Conservation (phyloP, 352 stramenopile genomes). For the Thalassiosira livingstoniorum region DNA sequence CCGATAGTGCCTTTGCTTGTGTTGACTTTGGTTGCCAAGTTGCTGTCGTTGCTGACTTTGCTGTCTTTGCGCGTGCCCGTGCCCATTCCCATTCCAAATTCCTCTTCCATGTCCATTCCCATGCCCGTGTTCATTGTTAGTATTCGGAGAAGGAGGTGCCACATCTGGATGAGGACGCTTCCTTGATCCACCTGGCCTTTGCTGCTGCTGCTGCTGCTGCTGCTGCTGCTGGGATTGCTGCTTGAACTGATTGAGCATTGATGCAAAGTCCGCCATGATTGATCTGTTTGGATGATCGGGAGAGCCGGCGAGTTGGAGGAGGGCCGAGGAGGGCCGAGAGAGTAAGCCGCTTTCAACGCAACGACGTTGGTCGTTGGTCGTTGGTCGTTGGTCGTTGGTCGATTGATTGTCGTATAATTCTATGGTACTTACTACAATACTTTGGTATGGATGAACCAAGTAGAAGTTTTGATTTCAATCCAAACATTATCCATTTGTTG, state of each 20-base stretch:
- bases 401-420: too few species aligned
- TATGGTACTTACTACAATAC: too few species aligned
- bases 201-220: background rate
- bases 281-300: too few species aligned
- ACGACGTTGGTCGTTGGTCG: too few species aligned
- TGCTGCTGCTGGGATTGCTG: conserved; percentile 17
- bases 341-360: too few species aligned
- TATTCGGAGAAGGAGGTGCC: background rate
- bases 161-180: background rate
- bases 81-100: background rate
- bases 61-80: background rate
- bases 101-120: background rate
- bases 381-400: too few species aligned
- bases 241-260: conserved; percentile 60
- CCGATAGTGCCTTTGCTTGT: background rate
- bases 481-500: too few species aligned
- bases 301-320: too few species aligned
- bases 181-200: background rate
- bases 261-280: conserved; percentile 55
- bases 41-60: background rate
- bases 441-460: too few species aligned
- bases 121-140: background rate
- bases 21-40: background rate
- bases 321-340: too few species aligned
- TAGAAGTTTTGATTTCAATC: too few species aligned